These are phyloP conservation scores for Solanum tarijense DNA, from an alignment of 257 asterid species.

Conservation along the genomic window DNA sequence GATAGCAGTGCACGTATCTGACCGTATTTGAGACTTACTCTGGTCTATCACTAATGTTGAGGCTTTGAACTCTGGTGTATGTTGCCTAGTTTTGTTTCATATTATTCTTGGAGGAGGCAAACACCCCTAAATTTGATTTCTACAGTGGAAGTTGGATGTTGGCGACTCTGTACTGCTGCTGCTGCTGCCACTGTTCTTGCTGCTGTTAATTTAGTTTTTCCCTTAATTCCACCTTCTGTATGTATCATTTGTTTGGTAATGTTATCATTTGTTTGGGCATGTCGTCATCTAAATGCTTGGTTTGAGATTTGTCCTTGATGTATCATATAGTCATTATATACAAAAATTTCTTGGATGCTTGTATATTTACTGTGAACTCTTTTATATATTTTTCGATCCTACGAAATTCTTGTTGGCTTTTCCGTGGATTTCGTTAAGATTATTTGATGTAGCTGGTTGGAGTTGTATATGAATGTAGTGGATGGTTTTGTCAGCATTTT, in stretches of 20 bases:
- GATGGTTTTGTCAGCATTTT: not conserved
- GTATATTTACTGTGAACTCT: not conserved
- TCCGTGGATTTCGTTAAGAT: not conserved
- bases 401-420: not conserved
- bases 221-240: slow-evolving; percentile 17
- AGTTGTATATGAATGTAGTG: not conserved
- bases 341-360: not conserved
- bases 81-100: slow-evolving; percentile 24
- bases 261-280: slow-evolving; percentile 21
- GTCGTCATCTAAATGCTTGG: slow-evolving; percentile 18
- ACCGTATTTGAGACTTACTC: slow-evolving; percentile 5
- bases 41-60: not conserved
- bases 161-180: slow-evolving; percentile 9
- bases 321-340: slow-evolving; percentile 14
- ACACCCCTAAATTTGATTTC: slow-evolving; percentile 14
- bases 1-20: slow-evolving; percentile 6
- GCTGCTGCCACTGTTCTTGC: slow-evolving; percentile 20
- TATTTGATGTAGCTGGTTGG: not conserved
- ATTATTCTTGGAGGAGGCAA: slow-evolving; percentile 22
- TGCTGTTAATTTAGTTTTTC: slow-evolving; percentile 13
- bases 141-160: slow-evolving; percentile 10
- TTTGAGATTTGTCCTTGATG: slow-evolving; percentile 17
- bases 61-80: slow-evolving; percentile 13
- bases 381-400: not conserved
- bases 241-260: slow-evolving; percentile 36